These are phyloP conservation scores for Xerocomellus intermedius DNA, from an alignment of 768 basidiomycete species.

Conservation along the genomic window DNA sequence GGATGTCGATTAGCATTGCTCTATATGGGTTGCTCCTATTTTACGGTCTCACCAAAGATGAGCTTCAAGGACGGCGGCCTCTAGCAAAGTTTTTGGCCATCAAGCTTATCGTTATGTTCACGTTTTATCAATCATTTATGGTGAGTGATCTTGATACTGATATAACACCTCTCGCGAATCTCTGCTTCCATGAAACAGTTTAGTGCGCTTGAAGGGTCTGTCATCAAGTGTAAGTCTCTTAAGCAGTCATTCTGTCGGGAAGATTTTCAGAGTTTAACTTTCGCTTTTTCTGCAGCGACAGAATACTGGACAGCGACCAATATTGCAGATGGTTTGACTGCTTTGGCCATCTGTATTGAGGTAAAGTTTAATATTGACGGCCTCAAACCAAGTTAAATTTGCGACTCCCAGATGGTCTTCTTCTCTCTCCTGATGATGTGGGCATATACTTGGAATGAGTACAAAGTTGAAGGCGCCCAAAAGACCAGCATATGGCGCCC, in stretches of 20 bases:
- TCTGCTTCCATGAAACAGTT: slow-evolving; percentile 45
- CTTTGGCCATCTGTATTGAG: slow-evolving; percentile 82
- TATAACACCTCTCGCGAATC: neutral
- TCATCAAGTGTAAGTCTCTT: slow-evolving; percentile 56
- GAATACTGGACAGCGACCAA: slow-evolving; percentile 82
- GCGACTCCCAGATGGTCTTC: slow-evolving; percentile 66
- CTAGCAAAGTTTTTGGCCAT: slow-evolving; percentile 84
- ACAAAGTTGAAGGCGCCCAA: slow-evolving; percentile 42
- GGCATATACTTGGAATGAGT: slow-evolving; percentile 77
- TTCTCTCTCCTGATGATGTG: slow-evolving; percentile 78
- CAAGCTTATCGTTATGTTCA: slow-evolving; percentile 85
- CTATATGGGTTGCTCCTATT: slow-evolving; percentile 84
- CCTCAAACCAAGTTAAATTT: slow-evolving; percentile 4
- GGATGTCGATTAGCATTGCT: slow-evolving; percentile 54
- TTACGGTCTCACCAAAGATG: slow-evolving; percentile 78
- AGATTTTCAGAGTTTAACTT: neutral
- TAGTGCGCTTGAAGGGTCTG: slow-evolving; percentile 57
- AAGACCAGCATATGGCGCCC: slow-evolving; percentile 66
- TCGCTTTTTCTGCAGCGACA: slow-evolving; percentile 46
- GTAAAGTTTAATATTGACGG: slow-evolving; percentile 35
- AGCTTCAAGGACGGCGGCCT: slow-evolving; percentile 73
- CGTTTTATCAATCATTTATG: slow-evolving; percentile 82
- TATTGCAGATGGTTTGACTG: slow-evolving; percentile 80
- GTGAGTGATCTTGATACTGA: slow-evolving; percentile 38
- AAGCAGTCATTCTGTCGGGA: neutral